Base-by-base conservation (phyloP, 176 grass and related monocot species). In the Eleusine coracana region DNA sequence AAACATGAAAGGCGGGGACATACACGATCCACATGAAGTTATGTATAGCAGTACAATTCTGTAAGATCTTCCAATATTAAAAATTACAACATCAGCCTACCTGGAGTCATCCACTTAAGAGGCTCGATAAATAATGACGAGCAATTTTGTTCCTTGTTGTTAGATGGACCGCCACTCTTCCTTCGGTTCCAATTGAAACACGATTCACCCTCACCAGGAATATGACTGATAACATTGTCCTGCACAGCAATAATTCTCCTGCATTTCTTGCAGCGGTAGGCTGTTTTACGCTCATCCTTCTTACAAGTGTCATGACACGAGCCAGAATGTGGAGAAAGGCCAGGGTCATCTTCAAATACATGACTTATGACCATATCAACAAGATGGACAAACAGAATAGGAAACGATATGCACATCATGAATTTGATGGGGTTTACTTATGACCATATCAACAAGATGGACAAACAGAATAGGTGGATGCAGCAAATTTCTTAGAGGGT, bases 41-140 rank as follows among this genome's bases (percentile, higher is more conserved):
- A 71, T 41, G 27, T 42, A 25, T 9, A 37, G 8, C 41, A 42
- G 13, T 14, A 46, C 44, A 63, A 63, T 10, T 11, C 60, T 29
- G 14, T 63, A 69, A 7, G 27, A 61, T 37, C 70, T 7, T 60
- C 17, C 7, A 55, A 82, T 37, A 64, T 28, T 41, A 44, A 28
- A 59, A 34, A 42, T 65, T 54, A 61, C 4, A 18, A 21, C 41
- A 9, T 29, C 34, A 28, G 23, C 71, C 77, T 82, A 91, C 96
- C 92, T 88, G 92, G 88, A 82, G 88, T 93, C 96, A 98, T 98
- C 95, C 95, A 98, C 84, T 98, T 98, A 28, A 98, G 75, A 84
- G 96, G 96, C 76, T 98, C 96, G 2, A 98, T 48, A 77, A 93
- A 98, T 29, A 98, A 87, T 34, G 96, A 98, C 3, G 96, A 91